phyloP scores from a whole-genome alignment of 441 rosid species.

The Populus trichocarpa region DNA sequence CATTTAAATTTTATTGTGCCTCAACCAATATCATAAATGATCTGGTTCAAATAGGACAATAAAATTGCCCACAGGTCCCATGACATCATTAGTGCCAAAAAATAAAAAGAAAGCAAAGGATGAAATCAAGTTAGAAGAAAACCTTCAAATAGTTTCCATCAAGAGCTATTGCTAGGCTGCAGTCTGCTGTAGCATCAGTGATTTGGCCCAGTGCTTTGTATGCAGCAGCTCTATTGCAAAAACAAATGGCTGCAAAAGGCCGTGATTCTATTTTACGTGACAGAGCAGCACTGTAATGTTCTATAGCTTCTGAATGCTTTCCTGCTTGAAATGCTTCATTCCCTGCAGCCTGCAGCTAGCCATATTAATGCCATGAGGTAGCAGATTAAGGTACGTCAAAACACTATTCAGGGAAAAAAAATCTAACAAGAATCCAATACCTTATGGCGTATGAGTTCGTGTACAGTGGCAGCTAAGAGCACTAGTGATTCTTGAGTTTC shows the following conservation, averaged over 20 bases:
- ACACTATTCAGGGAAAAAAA: conserved; percentile 6
- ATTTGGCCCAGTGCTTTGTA: conserved; percentile 76
- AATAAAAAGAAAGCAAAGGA: not conserved
- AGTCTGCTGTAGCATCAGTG: conserved; percentile 90
- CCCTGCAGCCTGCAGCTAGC: conserved; percentile 60
- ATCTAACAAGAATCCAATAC: conserved; percentile 31
- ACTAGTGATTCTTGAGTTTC: conserved; percentile 48
- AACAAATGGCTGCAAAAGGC: conserved; percentile 89
- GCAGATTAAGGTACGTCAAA: not conserved
- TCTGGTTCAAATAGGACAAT: not conserved
- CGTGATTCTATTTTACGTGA: conserved; percentile 77
- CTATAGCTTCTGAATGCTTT: conserved; percentile 85
- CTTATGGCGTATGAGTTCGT: conserved; percentile 71
- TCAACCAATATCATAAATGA: not conserved
- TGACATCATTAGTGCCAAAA: not conserved
- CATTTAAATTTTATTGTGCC: not conserved
- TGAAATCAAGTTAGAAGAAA: conserved; percentile 12
- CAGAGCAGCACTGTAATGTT: conserved; percentile 81
- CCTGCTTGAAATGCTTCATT: conserved; percentile 95
- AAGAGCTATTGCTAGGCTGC: conserved; percentile 95
- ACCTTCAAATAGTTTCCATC: conserved; percentile 89
- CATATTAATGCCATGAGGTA: not conserved
- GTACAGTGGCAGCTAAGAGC: conserved; percentile 58
- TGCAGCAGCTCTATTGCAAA: conserved; percentile 96
- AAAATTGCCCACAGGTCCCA: not conserved